A percentile compares a stretch with the other conserved stretches of the same genome.
These are phyloP conservation scores for Venturiaceae sp. DNA, from an alignment of 2,329 filamentous ascomycete genomes.

Conservation along the genomic window DNA sequence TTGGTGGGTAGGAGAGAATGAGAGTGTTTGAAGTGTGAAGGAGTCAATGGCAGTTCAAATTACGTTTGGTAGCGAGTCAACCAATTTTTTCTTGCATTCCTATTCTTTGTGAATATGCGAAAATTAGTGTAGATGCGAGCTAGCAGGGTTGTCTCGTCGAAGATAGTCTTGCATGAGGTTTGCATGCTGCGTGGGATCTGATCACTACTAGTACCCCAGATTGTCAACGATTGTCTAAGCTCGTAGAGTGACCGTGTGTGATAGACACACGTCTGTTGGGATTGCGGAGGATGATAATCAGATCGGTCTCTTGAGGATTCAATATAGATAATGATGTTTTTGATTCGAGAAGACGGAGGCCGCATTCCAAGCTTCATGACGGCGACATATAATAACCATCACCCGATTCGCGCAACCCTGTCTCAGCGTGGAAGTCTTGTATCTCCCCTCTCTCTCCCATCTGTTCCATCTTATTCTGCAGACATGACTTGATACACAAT, in stretches of 20 bases:
- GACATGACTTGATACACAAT: background rate
- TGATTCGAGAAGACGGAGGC: background rate
- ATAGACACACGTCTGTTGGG: too few species aligned
- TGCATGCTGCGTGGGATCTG: background rate
- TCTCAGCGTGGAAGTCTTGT: background rate
- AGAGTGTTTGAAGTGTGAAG: background rate
- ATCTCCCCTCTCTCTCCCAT: background rate
- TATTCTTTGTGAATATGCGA: background rate
- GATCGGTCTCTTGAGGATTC: too few species aligned
- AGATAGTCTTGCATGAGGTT: background rate
- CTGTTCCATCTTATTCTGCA: background rate
- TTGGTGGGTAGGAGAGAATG: background rate
- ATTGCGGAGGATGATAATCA: too few species aligned
- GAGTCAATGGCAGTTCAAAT: background rate
- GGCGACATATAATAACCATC: background rate
- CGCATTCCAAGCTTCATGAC: background rate
- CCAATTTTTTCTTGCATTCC: background rate
- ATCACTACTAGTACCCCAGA: background rate
- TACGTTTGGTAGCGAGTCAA: background rate
- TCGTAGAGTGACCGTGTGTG: too few species aligned
- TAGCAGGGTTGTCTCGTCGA: background rate
- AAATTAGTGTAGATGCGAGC: background rate
- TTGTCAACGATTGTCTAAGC: too few species aligned
- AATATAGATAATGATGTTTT: too few species aligned
- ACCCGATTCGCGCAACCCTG: background rate